Evolutionary conservation across 2,329 filamentous ascomycete genomes (phyloP), one percentile per base, ranked within the genome.

Genomic region (Didymellaceae sp.): DNA sequence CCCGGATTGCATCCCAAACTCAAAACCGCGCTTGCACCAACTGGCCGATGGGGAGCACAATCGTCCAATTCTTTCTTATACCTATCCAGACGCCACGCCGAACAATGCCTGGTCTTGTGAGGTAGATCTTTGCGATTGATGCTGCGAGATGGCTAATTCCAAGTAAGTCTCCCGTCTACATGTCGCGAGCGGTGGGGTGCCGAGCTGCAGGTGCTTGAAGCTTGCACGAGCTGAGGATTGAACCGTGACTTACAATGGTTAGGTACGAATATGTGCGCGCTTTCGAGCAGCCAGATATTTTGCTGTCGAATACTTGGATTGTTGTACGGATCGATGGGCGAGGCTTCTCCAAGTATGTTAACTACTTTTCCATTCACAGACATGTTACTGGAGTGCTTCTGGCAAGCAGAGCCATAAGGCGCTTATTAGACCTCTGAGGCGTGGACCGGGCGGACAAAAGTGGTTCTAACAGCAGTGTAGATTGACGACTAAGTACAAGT

Each of bases 271-370:
- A 99, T 74, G 93, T 97, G 57, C 90, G 90, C 71, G 76, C 79
- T 38, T 97, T 97, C 68, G 94, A 99, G 80, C 89, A 89, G 67
- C 78, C 86, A 6, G 91, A 97, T 68, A 75, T 76, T 37, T 78
- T 99, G 31, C 81, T 97, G 17, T 90, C 87, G 45, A 96, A 95
- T 69, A 97, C 93, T 20, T 99, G 92, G 91, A 88, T 97, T 48
- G 91, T 97, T 16, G 86, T 99, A 47, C 87, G 94, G 53, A 87
- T 99, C 66, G 94, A 99, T 75, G 94, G 94, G 18, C 83, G 93
- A 58, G 92, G 91, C 14, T 99, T 99, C 75, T 94, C 92, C 66
- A 97, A 96, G 91, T 95, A 65, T 8, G 60, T 55, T 18, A 32
- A 47, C 42, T 26, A 43, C 42, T 52, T 20, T 30, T 24, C 17